Evolutionary conservation across 371 early-diverging fungal genomes (phyloP), one percentile per base, ranked within the genome.

Genomic region (Lichtheimia corymbifera): DNA sequence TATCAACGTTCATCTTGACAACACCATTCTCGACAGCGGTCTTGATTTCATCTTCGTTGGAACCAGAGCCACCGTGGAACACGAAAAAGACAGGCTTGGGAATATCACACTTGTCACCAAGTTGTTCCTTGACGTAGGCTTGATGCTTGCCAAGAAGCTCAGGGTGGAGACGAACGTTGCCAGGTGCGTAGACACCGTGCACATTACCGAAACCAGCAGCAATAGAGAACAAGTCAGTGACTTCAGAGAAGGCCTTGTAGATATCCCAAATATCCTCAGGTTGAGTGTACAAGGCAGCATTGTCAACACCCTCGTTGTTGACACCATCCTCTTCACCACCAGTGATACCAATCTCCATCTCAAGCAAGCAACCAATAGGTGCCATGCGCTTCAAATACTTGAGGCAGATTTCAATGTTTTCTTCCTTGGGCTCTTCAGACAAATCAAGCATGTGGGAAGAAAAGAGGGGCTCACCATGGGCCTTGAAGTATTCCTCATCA

Each of bases 381-480:
- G 90, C 88, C 90, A 93, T 91, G 64, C 94, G 89, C 77, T 89
- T 76, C 72, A 94, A 80, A 80, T 94, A 94, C 80, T 90, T 83
- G 72, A 88, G 80, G 73, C 92, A 93, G 64, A 73, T 91, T 57
- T 82, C 82, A 61, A 94, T 94, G 85, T 94, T 94, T 67, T 93
- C 90, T 71, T 90, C 91, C 80, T 92, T 92, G 78, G 86, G 69
- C 63, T 94, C 93, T 65, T 93, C 92, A 22, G 92, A 91, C 58
- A 94, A 88, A 82, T 94, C 95, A 62, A 94, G 85, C 95, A 94
- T 94, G 85, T 94, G 95, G 67, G 94, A 93, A n/a, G 93, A 92
- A 85, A 93, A 94, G 67, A 94, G 89, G 45, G 95, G 93, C 82
- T 93, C 95, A 67, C 89, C 89, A 72, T 93, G 91, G 63, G 80